Percentiles rank a stretch among this genome's conserved stretches.
phyloP scores from a whole-genome alignment of 2,329 filamentous ascomycete genomes.

The Diaporthe eres region DNA sequence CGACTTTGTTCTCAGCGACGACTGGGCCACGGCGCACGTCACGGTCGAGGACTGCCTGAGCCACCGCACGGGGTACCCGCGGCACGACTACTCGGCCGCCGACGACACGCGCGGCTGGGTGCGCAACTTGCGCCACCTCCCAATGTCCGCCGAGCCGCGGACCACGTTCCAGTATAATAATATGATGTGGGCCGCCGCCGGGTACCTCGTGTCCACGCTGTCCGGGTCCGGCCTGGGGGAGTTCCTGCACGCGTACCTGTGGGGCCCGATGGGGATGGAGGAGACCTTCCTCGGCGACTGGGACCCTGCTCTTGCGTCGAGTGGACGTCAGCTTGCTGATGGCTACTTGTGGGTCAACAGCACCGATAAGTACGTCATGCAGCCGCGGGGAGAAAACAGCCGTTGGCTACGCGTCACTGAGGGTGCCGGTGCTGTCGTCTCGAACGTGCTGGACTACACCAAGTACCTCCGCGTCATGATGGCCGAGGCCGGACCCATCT shows the following conservation, averaged over 20 bases:
- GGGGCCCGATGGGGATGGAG: constrained; percentile 62
- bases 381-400: constrained; percentile 29
- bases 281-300: constrained; percentile 54
- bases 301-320: constrained; percentile 47
- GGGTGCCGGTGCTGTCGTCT: constrained; percentile 61
- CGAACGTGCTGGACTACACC: constrained; percentile 56
- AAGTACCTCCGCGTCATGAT: constrained; percentile 53
- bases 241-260: constrained; percentile 58
- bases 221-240: constrained; percentile 55
- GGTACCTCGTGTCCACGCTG: constrained; percentile 61
- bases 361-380: constrained; percentile 45
- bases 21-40: constrained; percentile 60
- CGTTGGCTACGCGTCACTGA: constrained; percentile 49
- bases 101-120: constrained; percentile 53
- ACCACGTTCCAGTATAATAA: constrained; percentile 64
- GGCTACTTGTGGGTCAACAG: constrained; percentile 58
- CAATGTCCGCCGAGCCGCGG: constrained; percentile 59
- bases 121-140: constrained; percentile 61
- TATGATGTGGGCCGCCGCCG: constrained; percentile 61
- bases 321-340: constrained; percentile 35
- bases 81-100: constrained; percentile 55
- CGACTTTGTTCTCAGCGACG: constrained; percentile 65
- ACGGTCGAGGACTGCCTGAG: constrained; percentile 68
- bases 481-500: constrained; percentile 47
- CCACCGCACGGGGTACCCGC: constrained; percentile 65